Percentiles rank a stretch among this genome's conserved stretches.
Evolutionary conservation across 202 grass and related monocot species (phyloP).

Genomic region (Schoenoplectus triqueter): DNA sequence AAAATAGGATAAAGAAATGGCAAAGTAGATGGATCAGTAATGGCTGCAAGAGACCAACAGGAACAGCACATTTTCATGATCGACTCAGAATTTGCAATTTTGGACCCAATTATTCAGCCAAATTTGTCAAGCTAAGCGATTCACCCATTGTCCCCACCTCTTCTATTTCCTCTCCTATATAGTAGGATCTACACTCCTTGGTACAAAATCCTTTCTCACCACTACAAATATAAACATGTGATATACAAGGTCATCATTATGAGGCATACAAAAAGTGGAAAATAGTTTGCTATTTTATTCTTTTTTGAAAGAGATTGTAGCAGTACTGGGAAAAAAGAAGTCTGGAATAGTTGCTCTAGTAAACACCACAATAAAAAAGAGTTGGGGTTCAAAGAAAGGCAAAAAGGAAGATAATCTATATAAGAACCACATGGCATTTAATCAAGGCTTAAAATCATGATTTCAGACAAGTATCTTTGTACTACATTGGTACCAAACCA

Average conservation of each 20-base stretch:
- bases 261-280: background rate
- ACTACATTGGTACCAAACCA: background rate
- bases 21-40: slow-evolving; percentile 40
- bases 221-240: slow-evolving; percentile 38
- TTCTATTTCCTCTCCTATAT: slow-evolving; percentile 62
- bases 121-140: slow-evolving; percentile 24
- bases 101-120: slow-evolving; percentile 33
- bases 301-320: background rate
- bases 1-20: slow-evolving; percentile 29
- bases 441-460: background rate
- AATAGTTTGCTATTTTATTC: slow-evolving; percentile 6
- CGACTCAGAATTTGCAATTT: slow-evolving; percentile 37
- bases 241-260: slow-evolving; percentile 19
- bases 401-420: background rate
- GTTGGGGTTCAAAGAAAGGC: background rate
- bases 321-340: background rate
- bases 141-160: slow-evolving; percentile 39
- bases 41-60: slow-evolving; percentile 42
- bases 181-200: slow-evolving; percentile 62
- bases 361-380: background rate
- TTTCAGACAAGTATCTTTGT: background rate
- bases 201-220: slow-evolving; percentile 83
- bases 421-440: background rate
- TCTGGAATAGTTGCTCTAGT: background rate
- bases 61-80: slow-evolving; percentile 43